Conservation (phyloP, 306 rosid genomes). For the Cicer pinnatifidum region DNA sequence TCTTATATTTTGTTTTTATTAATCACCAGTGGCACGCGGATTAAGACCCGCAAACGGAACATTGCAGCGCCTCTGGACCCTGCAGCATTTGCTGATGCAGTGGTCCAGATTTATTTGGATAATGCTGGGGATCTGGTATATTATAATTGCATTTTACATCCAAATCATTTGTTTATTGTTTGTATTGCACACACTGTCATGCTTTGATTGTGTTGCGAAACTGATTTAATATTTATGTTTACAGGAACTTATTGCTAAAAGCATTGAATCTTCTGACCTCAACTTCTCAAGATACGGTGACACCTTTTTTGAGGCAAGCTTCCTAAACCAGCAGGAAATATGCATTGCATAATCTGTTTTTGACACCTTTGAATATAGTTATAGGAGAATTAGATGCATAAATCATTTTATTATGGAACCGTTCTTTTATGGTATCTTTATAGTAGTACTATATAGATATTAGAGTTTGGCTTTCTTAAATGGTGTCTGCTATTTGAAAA, state of each 20-base stretch:
- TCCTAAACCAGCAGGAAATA: conserved; percentile 8
- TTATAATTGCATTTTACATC: conserved; percentile 30
- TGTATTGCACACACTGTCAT: neutral
- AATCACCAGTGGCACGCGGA: conserved; percentile 96
- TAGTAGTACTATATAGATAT: neutral
- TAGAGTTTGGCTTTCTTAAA: conserved; percentile 5
- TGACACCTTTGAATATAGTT: conserved; percentile 4
- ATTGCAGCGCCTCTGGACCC: conserved; percentile 99
- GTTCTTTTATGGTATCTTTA: conserved; percentile 6
- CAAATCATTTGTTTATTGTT: neutral
- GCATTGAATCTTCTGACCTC: conserved; percentile 86
- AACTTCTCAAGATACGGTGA: conserved; percentile 99
- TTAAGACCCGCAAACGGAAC: conserved; percentile 99
- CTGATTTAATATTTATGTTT: conserved; percentile 39
- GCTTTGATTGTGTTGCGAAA: neutral
- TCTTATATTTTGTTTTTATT: conserved; percentile 20
- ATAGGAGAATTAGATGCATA: neutral
- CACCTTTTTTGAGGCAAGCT: conserved; percentile 90
- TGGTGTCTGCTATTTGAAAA: conserved; percentile 15
- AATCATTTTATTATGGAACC: neutral
- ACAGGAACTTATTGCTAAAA: conserved; percentile 90
- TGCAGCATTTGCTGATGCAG: conserved; percentile 99
- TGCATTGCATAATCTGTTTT: neutral
- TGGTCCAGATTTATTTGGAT: conserved; percentile 99
- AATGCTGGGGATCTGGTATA: conserved; percentile 99